Percentiles rank a stretch among this genome's conserved stretches.
phyloP scores from a whole-genome alignment of 352 stramenopile genomes.

The Pelagophyceae sp. region DNA sequence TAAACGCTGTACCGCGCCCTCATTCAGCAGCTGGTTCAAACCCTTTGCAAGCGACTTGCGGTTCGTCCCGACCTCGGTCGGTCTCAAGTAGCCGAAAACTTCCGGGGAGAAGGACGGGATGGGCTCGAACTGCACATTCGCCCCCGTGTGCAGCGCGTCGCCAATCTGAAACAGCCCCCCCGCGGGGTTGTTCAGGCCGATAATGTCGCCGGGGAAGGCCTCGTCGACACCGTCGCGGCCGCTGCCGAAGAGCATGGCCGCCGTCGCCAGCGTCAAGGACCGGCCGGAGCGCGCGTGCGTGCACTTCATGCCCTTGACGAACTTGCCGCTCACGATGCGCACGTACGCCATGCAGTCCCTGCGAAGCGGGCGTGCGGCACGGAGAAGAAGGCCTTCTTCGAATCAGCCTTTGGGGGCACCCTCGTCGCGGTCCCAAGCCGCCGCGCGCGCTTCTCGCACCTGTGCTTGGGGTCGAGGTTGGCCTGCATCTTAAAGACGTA shows the following conservation, averaged over 20 bases:
- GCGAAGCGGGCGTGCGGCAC: no score
- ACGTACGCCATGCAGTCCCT: conserved; percentile 70
- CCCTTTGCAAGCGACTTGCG: conserved; percentile 69
- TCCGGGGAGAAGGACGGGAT: conserved; percentile 72
- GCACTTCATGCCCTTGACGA: conserved; percentile 73
- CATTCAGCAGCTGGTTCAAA: conserved; percentile 59
- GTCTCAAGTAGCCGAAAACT: conserved; percentile 58
- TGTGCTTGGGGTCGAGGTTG: conserved; percentile 41
- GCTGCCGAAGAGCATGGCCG: conserved; percentile 63
- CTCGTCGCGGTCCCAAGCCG: no score
- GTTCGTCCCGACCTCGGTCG: not conserved
- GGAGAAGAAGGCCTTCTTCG: no score
- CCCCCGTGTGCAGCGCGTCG: conserved; percentile 63
- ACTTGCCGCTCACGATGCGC: conserved; percentile 60
- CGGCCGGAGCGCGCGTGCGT: conserved; percentile 51
- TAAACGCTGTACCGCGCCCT: conserved; percentile 67
- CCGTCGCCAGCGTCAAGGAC: conserved; percentile 45
- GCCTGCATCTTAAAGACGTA: conserved; percentile 76
- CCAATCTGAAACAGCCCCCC: conserved; percentile 59
- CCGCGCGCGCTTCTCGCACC: no score
- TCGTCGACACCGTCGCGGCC: conserved; percentile 58
- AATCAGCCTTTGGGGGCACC: no score
- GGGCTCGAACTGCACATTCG: conserved; percentile 56
- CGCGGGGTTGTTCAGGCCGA: conserved; percentile 71
- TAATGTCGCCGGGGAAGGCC: conserved; percentile 67